Conservation (phyloP, 192 early-diverging fungal species). For the Linnemannia schmuckeri region DNA sequence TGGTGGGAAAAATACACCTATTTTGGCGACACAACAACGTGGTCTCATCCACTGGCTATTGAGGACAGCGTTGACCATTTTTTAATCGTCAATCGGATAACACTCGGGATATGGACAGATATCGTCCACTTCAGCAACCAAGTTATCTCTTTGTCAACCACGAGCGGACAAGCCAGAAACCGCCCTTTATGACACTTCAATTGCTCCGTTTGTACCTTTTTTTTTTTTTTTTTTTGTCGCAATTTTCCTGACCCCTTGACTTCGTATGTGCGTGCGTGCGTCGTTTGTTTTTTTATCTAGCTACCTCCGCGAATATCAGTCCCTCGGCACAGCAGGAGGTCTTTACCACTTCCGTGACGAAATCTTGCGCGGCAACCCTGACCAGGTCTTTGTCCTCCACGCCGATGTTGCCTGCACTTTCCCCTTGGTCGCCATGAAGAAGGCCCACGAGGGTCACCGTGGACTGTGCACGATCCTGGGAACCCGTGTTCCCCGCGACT, state of each 20-base stretch:
- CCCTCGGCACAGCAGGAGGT: slow-evolving; percentile 96
- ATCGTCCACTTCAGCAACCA: neutral
- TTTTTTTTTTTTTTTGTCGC: neutral
- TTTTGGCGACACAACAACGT: slow-evolving; percentile 8
- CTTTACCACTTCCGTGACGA: slow-evolving; percentile 99
- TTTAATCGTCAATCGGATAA: neutral
- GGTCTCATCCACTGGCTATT: slow-evolving; percentile 7
- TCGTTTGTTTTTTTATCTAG: slow-evolving; percentile 56
- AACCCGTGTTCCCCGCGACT: slow-evolving; percentile 83
- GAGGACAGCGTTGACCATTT: neutral
- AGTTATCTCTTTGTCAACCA: neutral
- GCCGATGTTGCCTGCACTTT: slow-evolving; percentile 97
- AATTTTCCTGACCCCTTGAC: neutral
- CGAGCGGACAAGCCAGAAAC: neutral
- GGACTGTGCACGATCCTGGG: slow-evolving; percentile 92
- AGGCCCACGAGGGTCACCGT: slow-evolving; percentile 85
- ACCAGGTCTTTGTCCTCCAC: slow-evolving; percentile 96
- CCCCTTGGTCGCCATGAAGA: slow-evolving; percentile 89
- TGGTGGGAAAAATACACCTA: slow-evolving; percentile 14
- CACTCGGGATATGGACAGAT: neutral
- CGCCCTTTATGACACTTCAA: neutral
- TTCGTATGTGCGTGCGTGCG: neutral
- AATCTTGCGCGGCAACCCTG: slow-evolving; percentile 90
- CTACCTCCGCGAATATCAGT: slow-evolving; percentile 97
- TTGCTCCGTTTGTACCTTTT: neutral